phyloP scores from a whole-genome alignment of 1,139 yeast genomes.

The Kodamaea alishanica region DNA sequence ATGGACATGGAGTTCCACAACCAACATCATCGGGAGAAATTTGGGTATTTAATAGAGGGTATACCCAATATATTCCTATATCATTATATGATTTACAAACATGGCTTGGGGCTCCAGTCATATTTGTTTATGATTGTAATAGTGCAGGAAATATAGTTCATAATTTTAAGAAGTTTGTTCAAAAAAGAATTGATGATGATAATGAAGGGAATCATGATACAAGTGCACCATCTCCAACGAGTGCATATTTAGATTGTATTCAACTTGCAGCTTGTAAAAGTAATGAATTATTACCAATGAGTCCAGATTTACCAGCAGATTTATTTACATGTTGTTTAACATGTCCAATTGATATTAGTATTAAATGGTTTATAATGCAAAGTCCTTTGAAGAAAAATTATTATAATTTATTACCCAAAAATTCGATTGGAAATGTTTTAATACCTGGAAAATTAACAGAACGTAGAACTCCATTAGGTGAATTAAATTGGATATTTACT shows the following conservation, averaged over 20 bases:
- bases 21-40: constrained; percentile 98
- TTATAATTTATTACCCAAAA: constrained; percentile 42
- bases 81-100: constrained; percentile 89
- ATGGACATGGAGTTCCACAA: constrained; percentile 98
- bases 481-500: constrained; percentile 94
- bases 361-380: constrained; percentile 88
- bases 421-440: constrained; percentile 57
- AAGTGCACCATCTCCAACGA: constrained; percentile 61
- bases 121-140: constrained; percentile 91
- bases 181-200: constrained; percentile 86
- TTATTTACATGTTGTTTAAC: constrained; percentile 92
- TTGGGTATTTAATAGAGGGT: constrained; percentile 97
- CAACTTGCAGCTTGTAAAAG: constrained; percentile 92
- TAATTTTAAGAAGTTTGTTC: constrained; percentile 86
- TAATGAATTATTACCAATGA: constrained; percentile 84
- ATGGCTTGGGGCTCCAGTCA: constrained; percentile 97
- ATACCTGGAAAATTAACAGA: constrained; percentile 92
- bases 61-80: constrained; percentile 95
- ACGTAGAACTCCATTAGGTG: constrained; percentile 93
- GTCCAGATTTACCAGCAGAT: constrained; percentile 95
- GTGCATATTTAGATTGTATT: constrained; percentile 79
- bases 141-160: constrained; percentile 92
- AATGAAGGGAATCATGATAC: constrained; percentile 67
- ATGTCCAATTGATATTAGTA: constrained; percentile 91
- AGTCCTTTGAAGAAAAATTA: constrained; percentile 65